Evolutionary conservation across 768 basidiomycete species (phyloP).

Genomic region (Suillus americanus): DNA sequence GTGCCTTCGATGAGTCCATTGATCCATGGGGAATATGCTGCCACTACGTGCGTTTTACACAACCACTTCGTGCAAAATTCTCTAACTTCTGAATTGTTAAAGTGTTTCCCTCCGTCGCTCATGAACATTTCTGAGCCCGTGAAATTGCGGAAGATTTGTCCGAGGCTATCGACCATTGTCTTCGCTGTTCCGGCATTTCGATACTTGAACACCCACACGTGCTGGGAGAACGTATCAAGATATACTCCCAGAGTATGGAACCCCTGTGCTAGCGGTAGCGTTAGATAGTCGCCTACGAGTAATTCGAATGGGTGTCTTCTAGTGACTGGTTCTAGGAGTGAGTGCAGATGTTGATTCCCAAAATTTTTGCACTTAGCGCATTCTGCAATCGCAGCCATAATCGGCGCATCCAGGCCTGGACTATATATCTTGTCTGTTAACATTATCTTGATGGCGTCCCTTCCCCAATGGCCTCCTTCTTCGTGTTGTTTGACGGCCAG

Average conservation of each 20-base stretch:
- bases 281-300: constrained; percentile 22
- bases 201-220: constrained; percentile 24
- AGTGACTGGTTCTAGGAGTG: constrained; percentile 17
- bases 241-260: constrained; percentile 13
- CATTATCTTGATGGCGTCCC: no score
- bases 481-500: no score
- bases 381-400: no score
- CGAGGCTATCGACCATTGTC: constrained; percentile 13
- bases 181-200: constrained; percentile 13
- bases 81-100: constrained; percentile 15
- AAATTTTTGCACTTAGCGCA: no score
- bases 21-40: no score
- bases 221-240: constrained; percentile 19
- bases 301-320: constrained; percentile 20
- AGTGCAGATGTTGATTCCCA: no score
- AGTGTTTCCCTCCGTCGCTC: constrained; percentile 27
- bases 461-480: no score
- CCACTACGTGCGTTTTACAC: no score
- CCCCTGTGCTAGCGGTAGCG: constrained; percentile 16
- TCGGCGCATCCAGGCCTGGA: no score
- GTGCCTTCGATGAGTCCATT: no score
- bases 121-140: constrained; percentile 17
- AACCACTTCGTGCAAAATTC: no score
- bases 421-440: no score
- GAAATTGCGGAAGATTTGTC: constrained; percentile 14